phyloP scores from a whole-genome alignment of 345 rosid species.

The Mercurialis annua region DNA sequence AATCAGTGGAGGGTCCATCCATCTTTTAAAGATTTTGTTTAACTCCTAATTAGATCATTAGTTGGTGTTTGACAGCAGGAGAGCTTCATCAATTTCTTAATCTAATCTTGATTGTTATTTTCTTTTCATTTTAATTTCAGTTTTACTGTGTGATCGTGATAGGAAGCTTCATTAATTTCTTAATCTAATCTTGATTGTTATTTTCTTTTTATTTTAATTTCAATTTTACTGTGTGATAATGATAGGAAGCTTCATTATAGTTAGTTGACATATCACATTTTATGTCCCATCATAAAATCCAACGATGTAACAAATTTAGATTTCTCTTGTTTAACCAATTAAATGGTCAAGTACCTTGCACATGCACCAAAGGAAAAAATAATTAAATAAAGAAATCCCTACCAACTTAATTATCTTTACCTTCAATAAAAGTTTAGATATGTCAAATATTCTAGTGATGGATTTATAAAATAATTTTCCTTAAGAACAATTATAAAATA shows the following conservation, averaged over 20 bases:
- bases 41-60: background rate
- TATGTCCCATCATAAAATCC: conserved; percentile 13
- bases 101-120: no score
- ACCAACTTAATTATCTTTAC: conserved; percentile 11
- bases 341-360: background rate
- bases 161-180: background rate
- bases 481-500: no score
- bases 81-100: background rate
- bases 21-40: background rate
- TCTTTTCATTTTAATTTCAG: background rate
- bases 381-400: conserved; percentile 11
- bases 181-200: no score
- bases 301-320: conserved; percentile 18
- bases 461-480: no score
- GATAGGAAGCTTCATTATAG: background rate
- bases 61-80: background rate
- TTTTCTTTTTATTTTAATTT: background rate
- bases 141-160: no score
- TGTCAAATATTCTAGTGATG: no score
- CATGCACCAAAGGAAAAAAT: background rate
- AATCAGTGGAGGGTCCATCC: background rate
- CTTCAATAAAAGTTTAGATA: no score
- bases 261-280: conserved; percentile 29
- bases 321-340: background rate
- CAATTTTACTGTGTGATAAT: no score